Base-by-base conservation (phyloP, 768 basidiomycete species). In the Lanmaoa pseudosensibilis region DNA sequence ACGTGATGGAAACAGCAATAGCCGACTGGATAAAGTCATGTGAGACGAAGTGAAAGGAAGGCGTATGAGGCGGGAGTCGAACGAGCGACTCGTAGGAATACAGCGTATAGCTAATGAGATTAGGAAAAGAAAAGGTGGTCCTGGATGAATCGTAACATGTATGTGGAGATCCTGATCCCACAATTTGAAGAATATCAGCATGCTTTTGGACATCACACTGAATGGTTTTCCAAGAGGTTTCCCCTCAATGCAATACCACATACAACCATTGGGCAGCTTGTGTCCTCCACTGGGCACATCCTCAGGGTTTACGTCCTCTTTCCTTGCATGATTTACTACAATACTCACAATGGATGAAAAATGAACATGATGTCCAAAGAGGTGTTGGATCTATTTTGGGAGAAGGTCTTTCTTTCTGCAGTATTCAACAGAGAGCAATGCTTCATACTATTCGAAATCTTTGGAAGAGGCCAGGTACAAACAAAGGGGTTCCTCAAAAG, bases 141-240 rank as follows among this genome's bases (percentile, higher is more conserved):
- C n/a, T n/a, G n/a, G n/a, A n/a, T n/a, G n/a, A n/a, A n/a, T n/a
- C n/a, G n/a, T n/a, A n/a, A n/a, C n/a, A n/a, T 59, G 6, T 65
- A 63, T 52, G 43, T 58, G 0, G 38, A 63, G 2, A 40, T 65
- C 11, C 46, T 53, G 2, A 18, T 63, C 0, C 57, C 57, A 1
- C 57, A 63, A 6, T 63, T 57, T 0, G 57, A 55, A 4, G 23
- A 33, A 0, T 37, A 64, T 37, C 39, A 49, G 5, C 5, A 3
- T 11, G 25, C 39, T 2, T 6, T 41, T 0, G 49, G 37, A 6
- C 0, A 0, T 3, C 16, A 9, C 1, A 60, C 46, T 0, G 49
- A 65, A 21, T 65, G 57, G 63, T 11, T 52, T 2, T 44, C 57
- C 2, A 59, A 54, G 15, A 46, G 32, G 2, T 52, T 65, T 8